Conservation (phyloP, 441 rosid species). For the Gossypium davidsonii region DNA sequence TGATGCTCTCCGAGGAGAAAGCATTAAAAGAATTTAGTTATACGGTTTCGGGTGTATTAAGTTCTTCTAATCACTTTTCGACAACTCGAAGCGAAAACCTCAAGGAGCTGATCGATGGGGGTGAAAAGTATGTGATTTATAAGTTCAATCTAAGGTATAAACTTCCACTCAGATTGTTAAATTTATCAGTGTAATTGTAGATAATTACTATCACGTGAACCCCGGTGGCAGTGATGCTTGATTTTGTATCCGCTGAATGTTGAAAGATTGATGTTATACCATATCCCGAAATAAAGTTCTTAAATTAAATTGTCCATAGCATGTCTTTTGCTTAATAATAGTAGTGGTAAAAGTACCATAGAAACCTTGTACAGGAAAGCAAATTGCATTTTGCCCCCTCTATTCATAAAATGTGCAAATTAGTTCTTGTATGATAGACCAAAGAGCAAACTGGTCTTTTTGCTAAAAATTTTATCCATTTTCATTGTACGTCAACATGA, state of each 20-base stretch:
- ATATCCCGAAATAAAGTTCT: neutral
- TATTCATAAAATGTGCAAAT: too few species aligned
- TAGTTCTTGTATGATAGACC: too few species aligned
- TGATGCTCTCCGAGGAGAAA: constrained; percentile 43
- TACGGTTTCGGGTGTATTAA: constrained; percentile 62
- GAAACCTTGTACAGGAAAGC: too few species aligned
- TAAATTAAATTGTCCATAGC: neutral
- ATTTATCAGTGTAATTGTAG: constrained; percentile 1
- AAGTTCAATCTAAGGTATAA: constrained; percentile 66
- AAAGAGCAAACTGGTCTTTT: too few species aligned
- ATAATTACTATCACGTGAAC: neutral
- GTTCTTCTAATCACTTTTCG: constrained; percentile 46
- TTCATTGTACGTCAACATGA: too few species aligned
- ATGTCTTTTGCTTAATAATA: neutral
- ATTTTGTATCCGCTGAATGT: neutral
- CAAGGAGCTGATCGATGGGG: constrained; percentile 44
- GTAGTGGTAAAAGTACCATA: too few species aligned
- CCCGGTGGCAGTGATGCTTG: neutral
- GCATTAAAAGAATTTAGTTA: constrained; percentile 38
- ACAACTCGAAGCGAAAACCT: constrained; percentile 68
- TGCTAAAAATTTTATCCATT: too few species aligned
- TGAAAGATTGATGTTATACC: neutral
- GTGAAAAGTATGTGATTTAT: constrained; percentile 50
- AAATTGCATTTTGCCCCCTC: too few species aligned
- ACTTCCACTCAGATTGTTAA: constrained; percentile 5